Evolutionary conservation across 768 basidiomycete species (phyloP).

Genomic region (Collybia mongolica): DNA sequence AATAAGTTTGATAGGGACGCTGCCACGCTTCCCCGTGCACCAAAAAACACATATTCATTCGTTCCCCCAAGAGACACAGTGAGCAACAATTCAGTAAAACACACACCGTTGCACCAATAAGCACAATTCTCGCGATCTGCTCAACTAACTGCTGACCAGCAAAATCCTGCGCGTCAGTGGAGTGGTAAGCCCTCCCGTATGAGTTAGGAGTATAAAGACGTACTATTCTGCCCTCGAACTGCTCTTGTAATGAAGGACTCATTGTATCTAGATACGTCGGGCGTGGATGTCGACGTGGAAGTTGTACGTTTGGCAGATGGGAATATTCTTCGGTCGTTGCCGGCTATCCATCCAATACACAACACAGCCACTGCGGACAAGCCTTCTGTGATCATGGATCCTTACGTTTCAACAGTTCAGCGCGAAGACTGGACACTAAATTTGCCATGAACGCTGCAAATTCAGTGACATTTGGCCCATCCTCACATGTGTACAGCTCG

Average conservation of each 20-base stretch:
- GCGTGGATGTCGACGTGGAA: no score
- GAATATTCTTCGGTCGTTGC: no score
- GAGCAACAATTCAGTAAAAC: conserved; percentile 27
- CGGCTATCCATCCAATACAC: no score
- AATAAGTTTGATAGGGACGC: neutral
- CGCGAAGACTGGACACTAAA: no score
- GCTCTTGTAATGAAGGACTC: conserved; percentile 25
- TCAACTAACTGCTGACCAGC: conserved; percentile 59
- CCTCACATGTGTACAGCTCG: no score
- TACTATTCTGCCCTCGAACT: conserved; percentile 42
- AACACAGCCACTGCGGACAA: no score
- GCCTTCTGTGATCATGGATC: no score
- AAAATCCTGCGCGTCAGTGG: conserved; percentile 46
- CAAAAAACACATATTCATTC: neutral
- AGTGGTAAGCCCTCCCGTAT: neutral
- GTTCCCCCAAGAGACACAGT: conserved; percentile 11
- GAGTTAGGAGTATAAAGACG: conserved; percentile 10
- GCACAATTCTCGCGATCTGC: conserved; percentile 36
- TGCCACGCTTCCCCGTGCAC: neutral
- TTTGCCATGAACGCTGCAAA: no score
- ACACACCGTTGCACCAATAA: conserved; percentile 49
- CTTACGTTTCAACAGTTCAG: no score
- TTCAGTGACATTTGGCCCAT: no score
- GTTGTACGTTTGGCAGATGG: no score
- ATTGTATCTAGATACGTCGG: conserved; percentile 4